A percentile compares a stretch with the other conserved stretches of the same genome.
Conservation (phyloP, 768 basidiomycete species). For the Rhizopogon vinicolor region DNA sequence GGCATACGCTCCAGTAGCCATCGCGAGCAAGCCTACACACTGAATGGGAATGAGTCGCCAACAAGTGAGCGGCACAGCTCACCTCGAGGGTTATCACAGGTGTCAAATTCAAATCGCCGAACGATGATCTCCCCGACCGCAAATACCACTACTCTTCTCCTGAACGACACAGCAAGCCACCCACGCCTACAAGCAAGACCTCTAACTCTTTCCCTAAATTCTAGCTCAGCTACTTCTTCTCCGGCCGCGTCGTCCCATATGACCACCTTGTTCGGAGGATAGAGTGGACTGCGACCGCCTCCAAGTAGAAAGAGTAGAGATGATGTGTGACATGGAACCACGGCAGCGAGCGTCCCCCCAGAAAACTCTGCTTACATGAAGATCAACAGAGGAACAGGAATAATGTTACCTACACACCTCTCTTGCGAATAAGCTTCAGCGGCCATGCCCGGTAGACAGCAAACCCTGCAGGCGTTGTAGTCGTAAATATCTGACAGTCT, state of each 20-base stretch:
- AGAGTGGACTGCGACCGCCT: conserved; percentile 82
- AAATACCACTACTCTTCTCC: conserved; percentile 76
- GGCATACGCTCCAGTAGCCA: conserved; percentile 73
- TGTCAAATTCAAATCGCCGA: conserved; percentile 78
- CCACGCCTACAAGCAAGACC: conserved; percentile 77
- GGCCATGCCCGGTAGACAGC: conserved; percentile 78
- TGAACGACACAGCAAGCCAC: conserved; percentile 80
- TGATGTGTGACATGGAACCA: conserved; percentile 74
- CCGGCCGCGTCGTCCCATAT: conserved; percentile 80
- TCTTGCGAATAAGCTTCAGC: conserved; percentile 72
- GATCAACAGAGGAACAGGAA: background rate
- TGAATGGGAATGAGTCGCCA: conserved; percentile 1
- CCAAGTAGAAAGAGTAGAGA: conserved; percentile 85
- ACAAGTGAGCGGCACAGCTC: conserved; percentile 15
- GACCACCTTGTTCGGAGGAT: conserved; percentile 89
- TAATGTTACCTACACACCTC: conserved; percentile 46
- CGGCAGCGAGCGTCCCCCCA: conserved; percentile 74
- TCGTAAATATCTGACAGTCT: conserved; percentile 78
- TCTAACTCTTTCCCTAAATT: conserved; percentile 81
- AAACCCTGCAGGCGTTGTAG: conserved; percentile 75
- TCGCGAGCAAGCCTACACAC: conserved; percentile 64
- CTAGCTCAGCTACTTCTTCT: conserved; percentile 82
- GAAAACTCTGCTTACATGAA: conserved; percentile 53
- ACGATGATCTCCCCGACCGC: conserved; percentile 58
- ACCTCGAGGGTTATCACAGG: conserved; percentile 84